Conservation (phyloP, 768 basidiomycete genomes). For the Sarcodon sp. region DNA sequence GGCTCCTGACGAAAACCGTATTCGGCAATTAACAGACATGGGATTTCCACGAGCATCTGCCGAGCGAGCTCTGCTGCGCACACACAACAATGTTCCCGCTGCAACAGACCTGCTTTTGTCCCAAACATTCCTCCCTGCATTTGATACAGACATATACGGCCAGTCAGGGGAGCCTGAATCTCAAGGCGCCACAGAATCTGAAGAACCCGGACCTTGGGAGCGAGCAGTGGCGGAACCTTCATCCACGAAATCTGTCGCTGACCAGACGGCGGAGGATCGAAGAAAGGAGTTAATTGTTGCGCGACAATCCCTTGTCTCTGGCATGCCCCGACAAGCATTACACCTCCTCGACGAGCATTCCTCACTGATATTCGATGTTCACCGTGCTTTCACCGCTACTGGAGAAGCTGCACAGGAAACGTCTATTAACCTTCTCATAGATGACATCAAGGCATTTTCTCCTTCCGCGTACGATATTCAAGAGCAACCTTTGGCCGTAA, state of each 20-base stretch:
- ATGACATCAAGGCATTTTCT: conserved; percentile 63
- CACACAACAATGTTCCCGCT: conserved; percentile 78
- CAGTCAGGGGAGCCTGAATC: conserved; percentile 5
- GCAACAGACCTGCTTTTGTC: conserved; percentile 82
- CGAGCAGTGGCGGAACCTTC: conserved; percentile 6
- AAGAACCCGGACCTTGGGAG: conserved; percentile 16
- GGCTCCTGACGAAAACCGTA: conserved; percentile 62
- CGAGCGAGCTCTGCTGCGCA: conserved; percentile 70
- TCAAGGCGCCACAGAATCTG: conserved; percentile 3
- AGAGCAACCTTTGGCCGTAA: conserved; percentile 67
- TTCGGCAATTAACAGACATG: conserved; percentile 88
- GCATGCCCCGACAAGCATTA: conserved; percentile 59
- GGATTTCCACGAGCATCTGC: conserved; percentile 88
- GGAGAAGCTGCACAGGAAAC: conserved; percentile 44
- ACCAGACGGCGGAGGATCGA: conserved; percentile 41
- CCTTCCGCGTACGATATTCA: conserved; percentile 51
- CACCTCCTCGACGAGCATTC: conserved; percentile 77
- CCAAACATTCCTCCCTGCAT: conserved; percentile 67
- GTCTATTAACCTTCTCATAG: conserved; percentile 61
- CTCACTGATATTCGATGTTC: conserved; percentile 81
- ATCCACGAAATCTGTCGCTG: conserved; percentile 4
- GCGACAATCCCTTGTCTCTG: conserved; percentile 51
- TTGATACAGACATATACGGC: conserved; percentile 40
- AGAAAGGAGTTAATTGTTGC: conserved; percentile 49
- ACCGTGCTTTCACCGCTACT: conserved; percentile 64